phyloP scores from a whole-genome alignment of 495 filamentous ascomycete species.

The Chlorociboria aeruginascens region DNA sequence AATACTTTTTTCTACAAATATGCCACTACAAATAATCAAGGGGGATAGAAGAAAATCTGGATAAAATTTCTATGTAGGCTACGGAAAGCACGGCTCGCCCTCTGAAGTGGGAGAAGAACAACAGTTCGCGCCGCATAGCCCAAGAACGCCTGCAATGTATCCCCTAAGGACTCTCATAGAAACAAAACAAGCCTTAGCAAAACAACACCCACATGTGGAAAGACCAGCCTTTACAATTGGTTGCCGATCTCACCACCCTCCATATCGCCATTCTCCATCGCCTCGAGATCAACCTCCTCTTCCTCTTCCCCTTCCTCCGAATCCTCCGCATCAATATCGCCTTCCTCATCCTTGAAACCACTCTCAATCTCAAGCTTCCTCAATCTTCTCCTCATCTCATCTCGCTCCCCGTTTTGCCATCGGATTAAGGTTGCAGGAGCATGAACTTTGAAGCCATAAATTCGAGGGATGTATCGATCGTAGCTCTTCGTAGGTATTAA shows the following conservation, averaged over 20 bases:
- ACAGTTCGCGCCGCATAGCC: background rate
- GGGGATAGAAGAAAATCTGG: too few relatives aligned
- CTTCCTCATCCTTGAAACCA: conserved; percentile 41
- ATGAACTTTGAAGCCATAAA: conserved; percentile 94
- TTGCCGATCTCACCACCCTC: conserved; percentile 5
- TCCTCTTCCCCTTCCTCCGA: conserved; percentile 29
- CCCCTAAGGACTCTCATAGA: background rate
- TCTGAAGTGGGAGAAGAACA: conserved; percentile 1
- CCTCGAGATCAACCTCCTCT: conserved; percentile 20
- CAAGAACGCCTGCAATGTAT: background rate
- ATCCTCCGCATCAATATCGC: conserved; percentile 30
- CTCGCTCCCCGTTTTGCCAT: conserved; percentile 76
- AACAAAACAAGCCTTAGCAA: background rate
- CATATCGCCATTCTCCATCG: conserved; percentile 14
- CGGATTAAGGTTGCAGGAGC: conserved; percentile 75
- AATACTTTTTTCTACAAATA: background rate
- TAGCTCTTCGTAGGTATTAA: conserved; percentile 74
- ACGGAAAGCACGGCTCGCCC: too few relatives aligned
- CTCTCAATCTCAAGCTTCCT: conserved; percentile 47
- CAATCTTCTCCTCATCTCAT: conserved; percentile 62
- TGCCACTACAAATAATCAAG: too few relatives aligned
- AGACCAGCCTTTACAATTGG: conserved; percentile 1
- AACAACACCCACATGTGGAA: background rate
- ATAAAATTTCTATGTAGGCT: too few relatives aligned
- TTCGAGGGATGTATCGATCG: conserved; percentile 74